Conservation (phyloP, 768 basidiomycete genomes). For the Polyporus arcularius region DNA sequence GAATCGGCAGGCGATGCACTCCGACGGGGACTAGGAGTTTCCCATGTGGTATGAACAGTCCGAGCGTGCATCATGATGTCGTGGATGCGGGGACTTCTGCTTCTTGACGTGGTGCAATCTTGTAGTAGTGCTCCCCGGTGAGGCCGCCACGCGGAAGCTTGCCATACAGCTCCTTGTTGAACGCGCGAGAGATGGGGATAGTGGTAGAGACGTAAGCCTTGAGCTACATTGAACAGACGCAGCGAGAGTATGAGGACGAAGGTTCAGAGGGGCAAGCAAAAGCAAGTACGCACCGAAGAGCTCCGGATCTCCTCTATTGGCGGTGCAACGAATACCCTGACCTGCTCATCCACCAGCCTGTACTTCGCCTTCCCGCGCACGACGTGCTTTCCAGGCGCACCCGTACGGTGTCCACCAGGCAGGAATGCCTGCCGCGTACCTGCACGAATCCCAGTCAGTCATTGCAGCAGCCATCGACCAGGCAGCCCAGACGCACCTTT, state of each 20-base stretch:
- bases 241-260: background rate
- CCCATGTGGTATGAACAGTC: background rate
- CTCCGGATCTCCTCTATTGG: conserved; percentile 59
- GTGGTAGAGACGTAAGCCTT: conserved; percentile 60
- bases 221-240: conserved; percentile 43
- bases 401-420: conserved; percentile 84
- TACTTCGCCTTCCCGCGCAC: conserved; percentile 79
- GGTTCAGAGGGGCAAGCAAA: background rate
- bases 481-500: conserved; percentile 63
- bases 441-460: conserved; percentile 29
- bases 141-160: conserved; percentile 37
- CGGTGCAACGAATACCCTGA: conserved; percentile 85
- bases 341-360: conserved; percentile 77
- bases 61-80: background rate
- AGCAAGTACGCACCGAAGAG: conserved; percentile 49
- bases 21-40: too few species aligned
- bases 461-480: too few species aligned
- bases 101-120: conserved; percentile 28
- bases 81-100: background rate
- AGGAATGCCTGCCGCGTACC: conserved; percentile 83
- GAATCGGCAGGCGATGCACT: too few species aligned
- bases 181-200: background rate
- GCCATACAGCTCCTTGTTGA: conserved; percentile 28
- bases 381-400: conserved; percentile 86
- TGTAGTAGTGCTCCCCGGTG: conserved; percentile 31